These are phyloP conservation scores for Globisporangium takayamanum DNA, from an alignment of 352 stramenopile species.

Conservation along the genomic window DNA sequence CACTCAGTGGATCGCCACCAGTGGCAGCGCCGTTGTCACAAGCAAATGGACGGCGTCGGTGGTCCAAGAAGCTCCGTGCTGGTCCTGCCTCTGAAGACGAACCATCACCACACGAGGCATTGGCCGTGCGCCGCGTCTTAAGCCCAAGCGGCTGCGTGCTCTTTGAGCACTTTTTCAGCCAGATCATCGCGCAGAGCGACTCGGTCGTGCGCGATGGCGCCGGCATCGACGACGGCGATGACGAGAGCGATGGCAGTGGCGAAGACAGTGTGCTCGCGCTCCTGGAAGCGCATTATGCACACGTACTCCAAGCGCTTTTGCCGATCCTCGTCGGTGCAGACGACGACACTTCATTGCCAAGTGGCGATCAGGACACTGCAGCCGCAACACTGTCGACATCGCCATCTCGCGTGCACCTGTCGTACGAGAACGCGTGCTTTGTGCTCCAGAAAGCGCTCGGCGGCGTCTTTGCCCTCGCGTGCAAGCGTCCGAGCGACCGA, in stretches of 20 bases:
- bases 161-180: constrained; percentile 56
- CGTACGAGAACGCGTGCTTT: constrained; percentile 61
- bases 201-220: constrained; percentile 23
- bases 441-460: constrained; percentile 58
- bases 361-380: no score
- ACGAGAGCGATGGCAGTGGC: background rate
- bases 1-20: constrained; percentile 22
- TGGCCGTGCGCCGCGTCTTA: background rate
- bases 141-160: constrained; percentile 41
- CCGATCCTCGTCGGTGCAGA: constrained; percentile 38
- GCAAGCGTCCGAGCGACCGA: constrained; percentile 28
- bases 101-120: background rate
- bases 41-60: background rate
- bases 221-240: constrained; percentile 32
- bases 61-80: constrained; percentile 14
- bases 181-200: constrained; percentile 26
- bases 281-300: constrained; percentile 45
- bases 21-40: background rate
- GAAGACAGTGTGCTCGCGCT: constrained; percentile 23
- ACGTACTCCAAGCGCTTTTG: constrained; percentile 34
- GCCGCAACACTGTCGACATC: background rate
- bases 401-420: constrained; percentile 16
- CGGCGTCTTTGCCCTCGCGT: constrained; percentile 41
- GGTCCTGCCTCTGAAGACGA: background rate
- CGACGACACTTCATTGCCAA: constrained; percentile 13